phyloP scores from a whole-genome alignment of 2,329 filamentous ascomycete species.

The Metarhizium rileyi region DNA sequence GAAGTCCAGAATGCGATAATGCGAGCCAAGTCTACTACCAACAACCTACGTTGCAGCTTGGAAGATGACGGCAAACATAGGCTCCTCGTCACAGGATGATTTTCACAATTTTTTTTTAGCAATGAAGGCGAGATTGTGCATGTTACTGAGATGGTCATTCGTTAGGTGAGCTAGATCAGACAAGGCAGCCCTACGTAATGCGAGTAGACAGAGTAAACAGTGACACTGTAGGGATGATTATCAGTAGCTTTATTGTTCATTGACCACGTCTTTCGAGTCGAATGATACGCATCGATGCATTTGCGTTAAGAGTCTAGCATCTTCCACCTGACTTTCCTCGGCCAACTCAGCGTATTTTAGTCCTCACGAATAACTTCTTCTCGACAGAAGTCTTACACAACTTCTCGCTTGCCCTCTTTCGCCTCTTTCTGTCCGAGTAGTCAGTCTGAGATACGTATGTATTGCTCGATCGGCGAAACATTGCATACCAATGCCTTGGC shows the following conservation, averaged over 20 bases:
- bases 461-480: neutral
- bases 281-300: neutral
- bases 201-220: too few species aligned
- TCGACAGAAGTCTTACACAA: conserved; percentile 45
- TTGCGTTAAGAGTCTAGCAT: neutral
- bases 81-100: too few species aligned
- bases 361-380: neutral
- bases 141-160: too few species aligned
- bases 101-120: too few species aligned
- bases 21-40: too few species aligned
- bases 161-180: too few species aligned
- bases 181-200: too few species aligned
- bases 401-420: conserved; percentile 89
- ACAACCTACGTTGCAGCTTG: too few species aligned
- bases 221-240: neutral
- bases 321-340: neutral
- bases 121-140: too few species aligned
- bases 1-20: too few species aligned
- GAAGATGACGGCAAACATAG: too few species aligned
- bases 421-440: conserved; percentile 71
- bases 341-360: neutral
- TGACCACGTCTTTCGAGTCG: neutral
- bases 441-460: conserved; percentile 18
- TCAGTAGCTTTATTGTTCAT: neutral
- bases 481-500: conserved; percentile 87